Base-by-base conservation (phyloP, 2,329 filamentous ascomycete genomes). In the Colletotrichum tamarilloi region DNA sequence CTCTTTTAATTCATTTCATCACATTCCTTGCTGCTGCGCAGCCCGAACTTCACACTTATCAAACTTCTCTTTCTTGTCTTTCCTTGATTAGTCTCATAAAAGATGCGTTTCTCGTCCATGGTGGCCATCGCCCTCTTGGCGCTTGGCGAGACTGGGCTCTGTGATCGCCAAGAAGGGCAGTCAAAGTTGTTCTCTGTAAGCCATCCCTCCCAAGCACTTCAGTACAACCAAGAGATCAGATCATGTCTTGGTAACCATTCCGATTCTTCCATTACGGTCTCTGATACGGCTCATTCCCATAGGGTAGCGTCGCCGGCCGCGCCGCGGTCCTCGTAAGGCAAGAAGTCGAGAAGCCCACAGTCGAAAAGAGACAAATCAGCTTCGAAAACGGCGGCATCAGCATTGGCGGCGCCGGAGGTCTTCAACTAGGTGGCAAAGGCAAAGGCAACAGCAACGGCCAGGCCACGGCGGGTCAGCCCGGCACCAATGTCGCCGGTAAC, bases 131-230 rank as follows among this genome's bases (percentile, higher is more conserved):
- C 67, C 55, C 42, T 73, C 55, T 60, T 73, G 55, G 70, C 60
- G 26, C 66, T 73, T 73, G 60, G 70, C 60, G 66, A 65, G 2
- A 56, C 58, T 19, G 66, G 66, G 1, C 42, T 73, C 26, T 73
- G 70, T 46, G 67, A 70, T 60, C 59, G 70, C 66, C 70, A 73
- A 73, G 70, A 49, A 52, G 60, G 70, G 66, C 70, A 69, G 30
- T 46, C 16, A 24, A 49, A 56, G 5, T 22, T 60, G 11, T 60
- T 64, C 2, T 68, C 65, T 35, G 70, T 73, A 30, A 60, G 70
- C 28, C 9, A 14, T 16, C 3, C 26, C 4, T 6, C 9, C 42
- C 32, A 19, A 6, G 22, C 26, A 12, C 16, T 12, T 7, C 19
- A 30, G 1, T 62, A 26, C 19, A 4, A 19, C 26, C 42, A 8